Evolutionary conservation across 2,329 filamentous ascomycete species (phyloP).

Genomic region (Colletotrichum shisoi): DNA sequence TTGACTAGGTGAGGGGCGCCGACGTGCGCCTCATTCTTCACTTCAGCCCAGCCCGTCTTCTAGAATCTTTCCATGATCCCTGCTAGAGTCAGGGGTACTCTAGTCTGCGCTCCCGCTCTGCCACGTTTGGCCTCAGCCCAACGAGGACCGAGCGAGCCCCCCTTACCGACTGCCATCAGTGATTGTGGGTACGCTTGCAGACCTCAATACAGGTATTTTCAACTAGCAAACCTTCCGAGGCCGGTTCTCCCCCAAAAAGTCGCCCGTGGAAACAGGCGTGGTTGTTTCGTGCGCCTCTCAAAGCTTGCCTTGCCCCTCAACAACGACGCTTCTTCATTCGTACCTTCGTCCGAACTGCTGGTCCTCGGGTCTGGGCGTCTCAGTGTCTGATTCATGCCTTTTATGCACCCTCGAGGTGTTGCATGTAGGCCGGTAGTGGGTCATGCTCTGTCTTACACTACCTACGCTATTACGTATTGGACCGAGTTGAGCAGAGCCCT

Average conservation of each 20-base stretch:
- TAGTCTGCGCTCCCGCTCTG: slow-evolving; percentile 27
- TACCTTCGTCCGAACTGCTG: slow-evolving; percentile 32
- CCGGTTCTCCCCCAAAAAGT: neutral
- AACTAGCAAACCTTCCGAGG: slow-evolving; percentile 12
- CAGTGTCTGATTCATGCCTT: slow-evolving; percentile 28
- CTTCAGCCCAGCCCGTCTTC: slow-evolving; percentile 37
- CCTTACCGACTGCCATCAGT: neutral
- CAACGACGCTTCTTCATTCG: slow-evolving; percentile 13
- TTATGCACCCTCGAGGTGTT: slow-evolving; percentile 15
- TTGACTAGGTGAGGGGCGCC: slow-evolving; percentile 21
- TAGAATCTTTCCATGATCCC: slow-evolving; percentile 37
- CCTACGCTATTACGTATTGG: slow-evolving; percentile 6
- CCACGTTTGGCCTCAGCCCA: slow-evolving; percentile 23
- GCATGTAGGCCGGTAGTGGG: slow-evolving; percentile 19
- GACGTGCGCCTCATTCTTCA: slow-evolving; percentile 32
- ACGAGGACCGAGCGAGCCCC: slow-evolving; percentile 1
- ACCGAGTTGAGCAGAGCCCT: slow-evolving; percentile 2
- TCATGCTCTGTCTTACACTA: neutral
- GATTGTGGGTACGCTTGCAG: slow-evolving; percentile 12
- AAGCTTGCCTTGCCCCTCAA: neutral
- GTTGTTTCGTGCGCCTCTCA: slow-evolving; percentile 18
- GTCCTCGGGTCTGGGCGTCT: slow-evolving; percentile 14
- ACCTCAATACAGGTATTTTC: neutral
- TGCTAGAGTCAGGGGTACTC: slow-evolving; percentile 33
- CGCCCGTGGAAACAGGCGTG: slow-evolving; percentile 12